phyloP scores from a whole-genome alignment of 176 grass and related monocot species.

The Oropetium thomaeum region DNA sequence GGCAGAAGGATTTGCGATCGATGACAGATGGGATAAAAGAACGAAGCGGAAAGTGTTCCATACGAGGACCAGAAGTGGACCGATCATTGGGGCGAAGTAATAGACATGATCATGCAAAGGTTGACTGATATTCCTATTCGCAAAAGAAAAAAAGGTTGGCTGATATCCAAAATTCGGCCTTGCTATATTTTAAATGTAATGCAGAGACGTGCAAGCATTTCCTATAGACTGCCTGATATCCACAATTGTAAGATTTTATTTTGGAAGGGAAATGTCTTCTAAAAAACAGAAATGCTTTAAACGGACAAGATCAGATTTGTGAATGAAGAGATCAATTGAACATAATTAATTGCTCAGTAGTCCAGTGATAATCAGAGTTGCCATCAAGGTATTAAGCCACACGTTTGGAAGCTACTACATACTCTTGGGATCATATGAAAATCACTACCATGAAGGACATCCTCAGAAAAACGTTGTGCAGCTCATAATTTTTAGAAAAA shows the following conservation, averaged over 20 bases:
- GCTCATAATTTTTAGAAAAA: background rate
- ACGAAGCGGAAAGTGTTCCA: background rate
- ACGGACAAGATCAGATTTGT: background rate
- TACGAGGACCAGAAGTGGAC: constrained; percentile 20
- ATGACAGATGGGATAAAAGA: background rate
- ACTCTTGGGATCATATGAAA: background rate
- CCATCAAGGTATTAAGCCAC: background rate
- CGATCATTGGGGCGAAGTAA: constrained; percentile 6
- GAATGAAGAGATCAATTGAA: background rate
- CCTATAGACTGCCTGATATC: background rate
- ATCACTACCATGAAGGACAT: background rate
- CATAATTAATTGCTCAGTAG: background rate
- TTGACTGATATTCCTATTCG: constrained; percentile 8
- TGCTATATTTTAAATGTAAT: background rate
- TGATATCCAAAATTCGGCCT: too few relatives aligned
- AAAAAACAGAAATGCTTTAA: background rate
- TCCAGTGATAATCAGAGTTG: background rate
- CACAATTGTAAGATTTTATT: too few relatives aligned
- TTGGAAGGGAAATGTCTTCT: background rate
- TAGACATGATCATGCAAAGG: constrained; percentile 24
- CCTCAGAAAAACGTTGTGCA: background rate
- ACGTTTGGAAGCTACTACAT: constrained; percentile 1
- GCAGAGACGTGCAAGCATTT: background rate
- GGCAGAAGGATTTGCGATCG: constrained; percentile 17
- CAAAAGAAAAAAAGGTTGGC: constrained; percentile 23